Conservation (phyloP, 768 basidiomycete species). For the Boletus tomentosulus region DNA sequence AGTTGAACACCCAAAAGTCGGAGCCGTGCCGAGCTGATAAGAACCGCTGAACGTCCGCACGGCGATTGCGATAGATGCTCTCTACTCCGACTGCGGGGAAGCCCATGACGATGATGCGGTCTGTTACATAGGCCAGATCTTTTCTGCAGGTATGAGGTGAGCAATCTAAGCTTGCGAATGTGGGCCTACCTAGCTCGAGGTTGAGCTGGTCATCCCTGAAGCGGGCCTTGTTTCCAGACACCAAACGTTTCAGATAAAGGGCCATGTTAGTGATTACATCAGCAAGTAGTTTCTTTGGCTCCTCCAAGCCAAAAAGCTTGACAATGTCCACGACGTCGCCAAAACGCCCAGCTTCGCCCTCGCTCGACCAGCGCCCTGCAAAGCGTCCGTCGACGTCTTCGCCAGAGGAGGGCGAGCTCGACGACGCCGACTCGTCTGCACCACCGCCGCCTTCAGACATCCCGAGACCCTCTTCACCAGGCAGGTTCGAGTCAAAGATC, state of each 20-base stretch:
- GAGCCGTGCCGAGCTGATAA: conserved; percentile 67
- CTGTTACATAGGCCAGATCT: conserved; percentile 69
- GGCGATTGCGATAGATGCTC: conserved; percentile 72
- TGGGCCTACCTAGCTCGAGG: conserved; percentile 62
- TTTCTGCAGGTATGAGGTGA: conserved; percentile 4
- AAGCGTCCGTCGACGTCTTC: conserved; percentile 59
- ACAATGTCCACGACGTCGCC: conserved; percentile 12
- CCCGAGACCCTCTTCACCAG: conserved; percentile 32
- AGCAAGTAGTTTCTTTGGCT: conserved; percentile 1
- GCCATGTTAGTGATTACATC: conserved; percentile 15
- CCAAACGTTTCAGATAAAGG: conserved; percentile 65
- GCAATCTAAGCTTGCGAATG: conserved; percentile 10
- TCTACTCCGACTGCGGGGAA: conserved; percentile 81
- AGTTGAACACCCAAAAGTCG: conserved; percentile 87
- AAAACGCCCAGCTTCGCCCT: conserved; percentile 63
- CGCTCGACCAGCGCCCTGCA: conserved; percentile 42
- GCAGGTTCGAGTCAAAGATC: conserved; percentile 43
- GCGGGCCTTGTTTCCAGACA: conserved; percentile 79
- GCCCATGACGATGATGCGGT: conserved; percentile 75
- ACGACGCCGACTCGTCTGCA: conserved; percentile 42
- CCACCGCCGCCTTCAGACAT: conserved; percentile 1
- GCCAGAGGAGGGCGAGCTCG: conserved; percentile 81
- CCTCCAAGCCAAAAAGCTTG: background rate
- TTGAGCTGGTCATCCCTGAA: conserved; percentile 64
- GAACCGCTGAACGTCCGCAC: conserved; percentile 73